Evolutionary conservation across 2,329 filamentous ascomycete species (phyloP), one percentile per base, ranked within the genome.

Genomic region (Colletotrichum sp.): DNA sequence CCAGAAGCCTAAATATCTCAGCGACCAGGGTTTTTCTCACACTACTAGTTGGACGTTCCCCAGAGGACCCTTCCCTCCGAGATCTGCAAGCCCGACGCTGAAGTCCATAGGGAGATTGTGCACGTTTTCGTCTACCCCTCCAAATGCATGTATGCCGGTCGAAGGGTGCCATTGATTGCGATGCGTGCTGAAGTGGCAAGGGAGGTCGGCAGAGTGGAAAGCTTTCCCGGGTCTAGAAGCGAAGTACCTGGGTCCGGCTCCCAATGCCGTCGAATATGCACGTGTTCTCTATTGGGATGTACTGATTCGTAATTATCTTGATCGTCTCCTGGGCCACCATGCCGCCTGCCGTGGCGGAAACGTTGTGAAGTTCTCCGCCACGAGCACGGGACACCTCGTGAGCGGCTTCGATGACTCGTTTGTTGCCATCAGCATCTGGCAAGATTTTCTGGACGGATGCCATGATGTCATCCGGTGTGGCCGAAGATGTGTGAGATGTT

Each of bases 261-360:
- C 86, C 87, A 78, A 94, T 92, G 26, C 93, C 93, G 86, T 94
- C 93, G 79, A 93, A 94, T 77, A 95, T 88, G 81, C 93, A 94
- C 18, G 91, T 93, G 83, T 94, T 94, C 80, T 94, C 92, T 78
- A 94, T 90, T 28, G 93, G 92, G 59, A 94, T 88, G 84, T 94
- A 95, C 86, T 95, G 93, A 81, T 92, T 92, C 15, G 93, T 94
- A 80, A 94, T 91, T 74, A 96, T 91, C 84, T 99, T 99, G 87
- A 99, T 98, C 78, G 96, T 92, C 86, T 99, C 97, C 85, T 99
- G 98, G n/a, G 96, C 95, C 64, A 98, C 94, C 88, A 99, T 94
- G 5, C 97, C 98, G 34, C 97, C 98, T 2, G 93, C 94, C 72
- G 98, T 87, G 30, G 96, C 94, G 36, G 96, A 94, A 72, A 98